phyloP scores from a whole-genome alignment of 2,329 filamentous ascomycete species.

The Beauveria rudraprayagi region DNA sequence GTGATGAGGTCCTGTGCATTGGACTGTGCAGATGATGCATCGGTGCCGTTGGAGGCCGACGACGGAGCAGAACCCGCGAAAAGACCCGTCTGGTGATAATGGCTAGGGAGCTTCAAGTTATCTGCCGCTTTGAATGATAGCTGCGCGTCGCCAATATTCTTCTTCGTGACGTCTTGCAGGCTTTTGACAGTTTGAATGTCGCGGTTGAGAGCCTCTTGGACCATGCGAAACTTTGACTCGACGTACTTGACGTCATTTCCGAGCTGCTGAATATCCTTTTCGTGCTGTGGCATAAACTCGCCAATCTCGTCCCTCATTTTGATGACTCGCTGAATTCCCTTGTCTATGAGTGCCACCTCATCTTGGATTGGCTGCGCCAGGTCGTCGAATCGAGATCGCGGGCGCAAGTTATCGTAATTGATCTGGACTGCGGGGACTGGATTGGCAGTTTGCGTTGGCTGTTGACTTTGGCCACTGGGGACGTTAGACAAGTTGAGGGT shows the following conservation, averaged over 20 bases:
- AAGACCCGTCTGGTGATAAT: slow-evolving; percentile 42
- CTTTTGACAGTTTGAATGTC: slow-evolving; percentile 58
- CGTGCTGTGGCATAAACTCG: slow-evolving; percentile 53
- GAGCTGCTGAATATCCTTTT: slow-evolving; percentile 38
- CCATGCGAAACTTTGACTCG: slow-evolving; percentile 38
- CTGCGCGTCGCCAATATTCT: slow-evolving; percentile 62
- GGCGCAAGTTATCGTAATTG: slow-evolving; percentile 68
- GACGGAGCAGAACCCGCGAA: slow-evolving; percentile 28
- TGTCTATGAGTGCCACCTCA: slow-evolving; percentile 70
- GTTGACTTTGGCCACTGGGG: slow-evolving; percentile 2
- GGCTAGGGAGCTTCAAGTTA: slow-evolving; percentile 61
- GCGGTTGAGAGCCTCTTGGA: slow-evolving; percentile 36
- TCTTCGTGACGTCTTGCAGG: slow-evolving; percentile 50
- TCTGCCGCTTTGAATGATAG: slow-evolving; percentile 67
- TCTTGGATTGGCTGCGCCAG: slow-evolving; percentile 74
- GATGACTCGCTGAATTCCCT: slow-evolving; percentile 72
- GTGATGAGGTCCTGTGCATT: slow-evolving; percentile 36
- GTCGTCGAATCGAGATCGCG: slow-evolving; percentile 87
- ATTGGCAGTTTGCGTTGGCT: slow-evolving; percentile 21
- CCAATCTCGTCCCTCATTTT: slow-evolving; percentile 69
- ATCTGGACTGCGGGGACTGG: slow-evolving; percentile 67
- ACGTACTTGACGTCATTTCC: slow-evolving; percentile 41
- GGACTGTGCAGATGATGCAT: slow-evolving; percentile 29
- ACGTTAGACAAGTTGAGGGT: background rate
- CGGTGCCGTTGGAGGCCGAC: slow-evolving; percentile 20